Percentiles rank a stretch among this genome's conserved stretches.
These are phyloP conservation scores for Mycena sp. DNA, from an alignment of 1,284 basidiomycete species.

Conservation along the genomic window DNA sequence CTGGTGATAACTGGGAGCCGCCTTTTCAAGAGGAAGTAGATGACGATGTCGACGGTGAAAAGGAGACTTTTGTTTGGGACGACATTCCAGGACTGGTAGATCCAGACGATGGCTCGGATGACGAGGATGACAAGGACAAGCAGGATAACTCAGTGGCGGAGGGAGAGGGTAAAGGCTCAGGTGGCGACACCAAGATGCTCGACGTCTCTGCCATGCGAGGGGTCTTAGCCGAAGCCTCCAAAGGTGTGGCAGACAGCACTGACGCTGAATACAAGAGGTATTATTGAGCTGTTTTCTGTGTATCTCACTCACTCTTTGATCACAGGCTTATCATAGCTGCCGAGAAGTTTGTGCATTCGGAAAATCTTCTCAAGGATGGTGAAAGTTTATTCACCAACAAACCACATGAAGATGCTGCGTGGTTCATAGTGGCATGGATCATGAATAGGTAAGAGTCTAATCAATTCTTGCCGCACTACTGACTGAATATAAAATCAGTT, in stretches of 20 bases:
- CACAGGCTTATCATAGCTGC: slow-evolving; percentile 33
- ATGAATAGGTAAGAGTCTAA: slow-evolving; percentile 38
- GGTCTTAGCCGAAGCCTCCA: slow-evolving; percentile 35
- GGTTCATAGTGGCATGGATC: slow-evolving; percentile 44
- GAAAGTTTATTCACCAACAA: slow-evolving; percentile 33
- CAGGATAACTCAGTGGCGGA: neutral
- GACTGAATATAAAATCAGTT: slow-evolving; percentile 30
- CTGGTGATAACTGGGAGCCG: too few relatives aligned
- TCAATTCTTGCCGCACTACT: neutral
- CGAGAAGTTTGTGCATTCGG: slow-evolving; percentile 26
- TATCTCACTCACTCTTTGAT: neutral
- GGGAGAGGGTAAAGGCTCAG: neutral
- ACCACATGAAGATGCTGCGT: slow-evolving; percentile 34
- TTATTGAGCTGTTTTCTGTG: neutral
- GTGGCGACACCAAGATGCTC: slow-evolving; percentile 1
- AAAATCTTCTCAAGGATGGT: slow-evolving; percentile 22
- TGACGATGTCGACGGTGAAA: slow-evolving; percentile 38
- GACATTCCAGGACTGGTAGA: neutral
- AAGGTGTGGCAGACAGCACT: slow-evolving; percentile 42
- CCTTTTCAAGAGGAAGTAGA: slow-evolving; percentile 1
- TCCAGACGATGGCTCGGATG: neutral
- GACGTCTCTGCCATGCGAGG: neutral
- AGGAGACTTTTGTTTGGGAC: neutral
- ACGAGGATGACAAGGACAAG: neutral
- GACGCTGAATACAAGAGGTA: slow-evolving; percentile 41